Evolutionary conservation across 2,329 filamentous ascomycete genomes (phyloP).

Genomic region (Trichoderma guizhouense): DNA sequence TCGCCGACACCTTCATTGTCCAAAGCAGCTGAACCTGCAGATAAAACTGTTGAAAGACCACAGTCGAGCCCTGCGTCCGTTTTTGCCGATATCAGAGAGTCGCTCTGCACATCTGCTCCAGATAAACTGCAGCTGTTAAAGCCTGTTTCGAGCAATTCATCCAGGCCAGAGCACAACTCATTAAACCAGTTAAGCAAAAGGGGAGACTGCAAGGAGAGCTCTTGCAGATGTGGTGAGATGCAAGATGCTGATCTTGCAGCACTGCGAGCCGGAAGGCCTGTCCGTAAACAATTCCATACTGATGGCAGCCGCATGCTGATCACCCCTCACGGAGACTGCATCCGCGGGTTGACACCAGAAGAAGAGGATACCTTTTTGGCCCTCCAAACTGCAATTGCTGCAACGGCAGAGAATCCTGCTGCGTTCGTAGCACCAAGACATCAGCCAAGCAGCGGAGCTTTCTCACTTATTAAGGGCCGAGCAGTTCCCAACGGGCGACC

Average conservation of each 20-base stretch:
- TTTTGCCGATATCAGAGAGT: constrained; percentile 35
- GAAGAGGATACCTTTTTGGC: constrained; percentile 69
- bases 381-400: constrained; percentile 59
- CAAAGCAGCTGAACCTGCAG: constrained; percentile 15
- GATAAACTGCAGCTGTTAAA: constrained; percentile 39
- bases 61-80: constrained; percentile 34
- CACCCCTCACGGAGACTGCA: constrained; percentile 71
- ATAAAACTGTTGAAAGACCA: constrained; percentile 29
- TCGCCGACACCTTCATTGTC: constrained; percentile 22
- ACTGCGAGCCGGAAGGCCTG: constrained; percentile 54
- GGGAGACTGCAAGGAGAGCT: constrained; percentile 35
- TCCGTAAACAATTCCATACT: constrained; percentile 55
- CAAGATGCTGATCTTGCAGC: constrained; percentile 50
- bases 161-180: constrained; percentile 28
- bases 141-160: constrained; percentile 31
- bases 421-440: constrained; percentile 56
- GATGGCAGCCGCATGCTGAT: constrained; percentile 67
- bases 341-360: constrained; percentile 66
- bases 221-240: constrained; percentile 41
- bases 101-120: constrained; percentile 32
- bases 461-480: constrained; percentile 61
- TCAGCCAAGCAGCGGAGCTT: constrained; percentile 51
- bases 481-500: constrained; percentile 63
- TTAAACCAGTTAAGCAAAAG: constrained; percentile 25
- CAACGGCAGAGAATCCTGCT: constrained; percentile 49